Conservation (phyloP, 179 eudicot genomes). For the Monotropa hypopitys region DNA sequence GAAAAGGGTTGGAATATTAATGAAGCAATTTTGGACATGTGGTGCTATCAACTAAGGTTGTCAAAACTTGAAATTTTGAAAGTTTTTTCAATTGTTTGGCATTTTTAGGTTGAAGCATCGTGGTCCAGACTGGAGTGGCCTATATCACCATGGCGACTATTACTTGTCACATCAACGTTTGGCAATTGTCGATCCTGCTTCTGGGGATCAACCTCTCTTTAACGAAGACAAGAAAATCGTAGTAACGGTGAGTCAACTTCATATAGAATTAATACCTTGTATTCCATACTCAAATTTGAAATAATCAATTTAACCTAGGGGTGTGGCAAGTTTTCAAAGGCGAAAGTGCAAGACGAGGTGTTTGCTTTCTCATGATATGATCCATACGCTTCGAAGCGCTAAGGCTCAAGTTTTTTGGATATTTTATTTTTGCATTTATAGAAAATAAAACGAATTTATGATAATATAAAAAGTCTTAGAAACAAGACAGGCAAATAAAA, state of each 20-base stretch:
- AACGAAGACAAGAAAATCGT: conserved; percentile 72
- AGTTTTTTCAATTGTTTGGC: no score
- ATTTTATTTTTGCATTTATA: no score
- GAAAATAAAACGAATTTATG: no score
- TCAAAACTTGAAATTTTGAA: background rate
- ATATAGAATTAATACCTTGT: no score
- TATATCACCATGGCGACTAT: conserved; percentile 64
- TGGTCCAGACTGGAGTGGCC: conserved; percentile 99
- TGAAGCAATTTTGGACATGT: background rate
- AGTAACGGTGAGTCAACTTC: conserved; percentile 46
- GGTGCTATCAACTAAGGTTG: background rate
- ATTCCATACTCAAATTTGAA: no score
- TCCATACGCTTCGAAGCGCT: no score
- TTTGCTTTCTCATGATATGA: no score
- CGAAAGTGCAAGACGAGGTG: no score
- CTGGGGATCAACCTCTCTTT: conserved; percentile 95
- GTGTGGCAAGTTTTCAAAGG: no score
- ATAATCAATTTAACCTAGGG: background rate
- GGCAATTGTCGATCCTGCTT: conserved; percentile 92
- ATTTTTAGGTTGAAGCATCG: conserved; percentile 71
- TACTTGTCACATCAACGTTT: conserved; percentile 90
- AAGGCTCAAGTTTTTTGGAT: no score
- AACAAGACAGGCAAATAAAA: no score
- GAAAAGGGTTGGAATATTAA: background rate
- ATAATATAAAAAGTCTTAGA: no score